Evolutionary conservation across 495 filamentous ascomycete species (phyloP), one percentile per base, ranked within the genome.

Genomic region (Chlorociboria aeruginascens): DNA sequence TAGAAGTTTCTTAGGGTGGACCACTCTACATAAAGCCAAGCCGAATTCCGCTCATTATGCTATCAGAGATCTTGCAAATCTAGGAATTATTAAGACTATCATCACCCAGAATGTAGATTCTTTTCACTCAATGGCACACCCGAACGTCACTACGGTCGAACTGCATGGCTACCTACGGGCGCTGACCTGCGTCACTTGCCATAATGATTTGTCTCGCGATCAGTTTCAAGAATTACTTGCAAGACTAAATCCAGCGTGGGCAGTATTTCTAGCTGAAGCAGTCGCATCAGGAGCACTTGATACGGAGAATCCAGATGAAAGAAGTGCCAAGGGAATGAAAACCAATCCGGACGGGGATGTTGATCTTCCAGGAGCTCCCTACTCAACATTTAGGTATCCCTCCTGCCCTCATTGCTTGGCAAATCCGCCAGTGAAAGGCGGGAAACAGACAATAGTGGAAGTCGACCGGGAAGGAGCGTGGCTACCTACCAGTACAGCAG

Each of bases 31-130:
- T 53, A 81, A 78, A 39, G 86, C 86, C 13, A 74, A 71, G 57
- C 89, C 92, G 2, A 98, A 97, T 58, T 61, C 69, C 2, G 82
- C 80, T 2, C 92, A 98, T 64, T 68, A 70, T 54, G 88, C 92
- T 6, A 74, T 96, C 29, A 68, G 73, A 34, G 68, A 78, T 47
- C 64, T 98, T 37, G 81, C 79, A 7, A 61, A 74, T 17, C 71
- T 87, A 58, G 90, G 87, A 0, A 61, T 86, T 42, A 65, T 95
- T 10, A 77, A 74, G 43, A 78, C 69, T 29, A 85, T 95, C 29
- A 78, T 98, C 53, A 98, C 92, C 36, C 92, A 98, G 61, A 96
- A 97, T 61, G 90, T 96, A 20, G 92, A 98, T 63, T 95, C 89
- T 6, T 92, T 96, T 61, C 90, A 98, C 64, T 69, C 78, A 1